Conservation (phyloP, 2,329 filamentous ascomycete genomes). For the Plenodomus lindquistii region DNA sequence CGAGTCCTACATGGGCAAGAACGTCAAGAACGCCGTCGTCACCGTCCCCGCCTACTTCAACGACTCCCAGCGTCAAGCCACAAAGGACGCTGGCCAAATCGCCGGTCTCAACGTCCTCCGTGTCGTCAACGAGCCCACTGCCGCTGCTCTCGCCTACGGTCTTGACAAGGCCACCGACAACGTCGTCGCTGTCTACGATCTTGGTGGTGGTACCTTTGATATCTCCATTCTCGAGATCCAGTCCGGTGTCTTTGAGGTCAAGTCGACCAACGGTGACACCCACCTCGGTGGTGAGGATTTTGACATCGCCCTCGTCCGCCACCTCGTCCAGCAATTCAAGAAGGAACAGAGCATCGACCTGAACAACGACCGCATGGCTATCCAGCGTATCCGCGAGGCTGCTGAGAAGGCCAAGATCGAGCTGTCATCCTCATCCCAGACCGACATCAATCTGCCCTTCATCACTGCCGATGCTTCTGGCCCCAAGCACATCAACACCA, state of each 20-base stretch:
- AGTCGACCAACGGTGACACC: conserved; percentile 97
- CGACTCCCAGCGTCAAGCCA: conserved; percentile 78
- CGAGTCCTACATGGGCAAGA: conserved; percentile 91
- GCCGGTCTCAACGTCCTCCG: conserved; percentile 96
- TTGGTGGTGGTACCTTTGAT: conserved; percentile 99
- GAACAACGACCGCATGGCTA: conserved; percentile 91
- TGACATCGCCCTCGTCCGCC: conserved; percentile 95
- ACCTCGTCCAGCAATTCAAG: conserved; percentile 92
- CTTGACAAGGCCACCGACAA: conserved; percentile 96
- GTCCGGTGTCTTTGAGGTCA: conserved; percentile 99
- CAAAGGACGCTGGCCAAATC: conserved; percentile 97
- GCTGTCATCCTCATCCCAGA: conserved; percentile 91
- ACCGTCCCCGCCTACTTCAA: conserved; percentile 78
- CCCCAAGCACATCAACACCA: conserved; percentile 97
- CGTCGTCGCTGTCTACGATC: conserved; percentile 97
- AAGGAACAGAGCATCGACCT: conserved; percentile 82
- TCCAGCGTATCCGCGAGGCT: conserved; percentile 97
- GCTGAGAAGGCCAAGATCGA: conserved; percentile 99
- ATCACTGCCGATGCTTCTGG: conserved; percentile 95
- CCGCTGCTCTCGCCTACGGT: conserved; percentile 96
- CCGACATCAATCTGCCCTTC: conserved; percentile 98
- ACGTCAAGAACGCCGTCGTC: conserved; percentile 94
- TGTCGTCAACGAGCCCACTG: conserved; percentile 99
- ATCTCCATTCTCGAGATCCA: conserved; percentile 96
- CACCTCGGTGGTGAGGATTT: conserved; percentile 98